These are phyloP conservation scores for Fusarium paranaense DNA, from an alignment of 2,329 filamentous ascomycete species.

Conservation along the genomic window DNA sequence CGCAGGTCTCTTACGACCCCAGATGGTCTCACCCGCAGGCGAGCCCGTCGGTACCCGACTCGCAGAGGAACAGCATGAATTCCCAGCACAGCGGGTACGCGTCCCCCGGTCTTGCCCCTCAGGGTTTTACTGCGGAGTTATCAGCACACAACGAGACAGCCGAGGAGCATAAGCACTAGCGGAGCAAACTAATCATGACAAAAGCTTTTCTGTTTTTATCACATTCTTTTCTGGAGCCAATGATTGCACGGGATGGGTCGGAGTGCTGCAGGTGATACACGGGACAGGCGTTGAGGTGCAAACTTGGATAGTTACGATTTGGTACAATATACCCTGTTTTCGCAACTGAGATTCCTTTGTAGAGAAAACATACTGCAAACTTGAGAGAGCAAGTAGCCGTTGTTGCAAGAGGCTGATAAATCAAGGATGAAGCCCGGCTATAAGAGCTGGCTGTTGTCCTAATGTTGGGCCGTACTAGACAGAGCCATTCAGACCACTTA, in stretches of 20 bases:
- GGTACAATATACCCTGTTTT: conserved; percentile 11
- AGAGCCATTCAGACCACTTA: background rate
- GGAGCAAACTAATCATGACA: background rate
- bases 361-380: background rate
- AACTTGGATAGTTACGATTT: background rate
- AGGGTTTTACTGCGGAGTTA: conserved; percentile 57
- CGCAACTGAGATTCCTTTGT: background rate
- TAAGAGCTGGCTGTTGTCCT: background rate
- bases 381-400: background rate
- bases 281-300: background rate
- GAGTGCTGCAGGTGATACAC: background rate
- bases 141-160: conserved; percentile 60
- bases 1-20: conserved; percentile 42
- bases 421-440: background rate
- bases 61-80: conserved; percentile 41
- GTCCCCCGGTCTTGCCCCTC: conserved; percentile 56
- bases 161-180: conserved; percentile 54
- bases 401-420: background rate
- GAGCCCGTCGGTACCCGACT: conserved; percentile 38
- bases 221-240: background rate
- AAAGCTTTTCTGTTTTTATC: background rate
- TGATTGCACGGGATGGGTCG: background rate
- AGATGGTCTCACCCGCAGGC: conserved; percentile 56
- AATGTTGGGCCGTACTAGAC: background rate
- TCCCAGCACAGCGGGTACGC: conserved; percentile 47